Evolutionary conservation across 176 grass and related monocot genomes (phyloP).

Genomic region (Juncus inflexus): DNA sequence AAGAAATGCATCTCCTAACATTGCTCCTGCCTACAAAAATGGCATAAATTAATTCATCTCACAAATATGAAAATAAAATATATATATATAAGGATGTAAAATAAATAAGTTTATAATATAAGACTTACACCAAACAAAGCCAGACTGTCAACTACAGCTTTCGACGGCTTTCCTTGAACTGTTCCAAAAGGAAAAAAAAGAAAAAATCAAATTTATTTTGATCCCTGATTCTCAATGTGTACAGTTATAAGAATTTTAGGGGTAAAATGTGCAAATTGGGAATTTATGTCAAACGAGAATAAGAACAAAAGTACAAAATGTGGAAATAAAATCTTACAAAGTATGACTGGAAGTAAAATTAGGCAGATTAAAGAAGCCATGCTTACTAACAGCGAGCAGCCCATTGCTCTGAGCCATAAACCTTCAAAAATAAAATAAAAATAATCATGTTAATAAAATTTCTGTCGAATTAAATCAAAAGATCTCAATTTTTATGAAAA

Average conservation of each 20-base stretch:
- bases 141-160: constrained; percentile 73
- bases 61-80: background rate
- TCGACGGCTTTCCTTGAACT: constrained; percentile 95
- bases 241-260: constrained; percentile 9
- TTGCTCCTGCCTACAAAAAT: constrained; percentile 85
- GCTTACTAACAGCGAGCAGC: constrained; percentile 92
- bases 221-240: background rate
- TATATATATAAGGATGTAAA: background rate
- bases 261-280: background rate
- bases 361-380: constrained; percentile 96
- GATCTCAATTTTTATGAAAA: no score
- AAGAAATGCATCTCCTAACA: constrained; percentile 99
- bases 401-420: constrained; percentile 86
- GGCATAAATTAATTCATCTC: constrained; percentile 21
- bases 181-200: constrained; percentile 2
- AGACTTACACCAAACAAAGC: constrained; percentile 87
- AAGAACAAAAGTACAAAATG: background rate
- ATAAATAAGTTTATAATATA: background rate
- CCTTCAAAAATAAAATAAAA: constrained; percentile 37
- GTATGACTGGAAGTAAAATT: constrained; percentile 79
- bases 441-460: background rate
- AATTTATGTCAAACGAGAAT: background rate
- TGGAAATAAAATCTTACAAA: constrained; percentile 47
- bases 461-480: no score
- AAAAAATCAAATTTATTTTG: constrained; percentile 13